A percentile compares a stretch with the other conserved stretches of the same genome.
Evolutionary conservation across 2,329 filamentous ascomycete genomes (phyloP).

Genomic region (Gremmenia infestans): DNA sequence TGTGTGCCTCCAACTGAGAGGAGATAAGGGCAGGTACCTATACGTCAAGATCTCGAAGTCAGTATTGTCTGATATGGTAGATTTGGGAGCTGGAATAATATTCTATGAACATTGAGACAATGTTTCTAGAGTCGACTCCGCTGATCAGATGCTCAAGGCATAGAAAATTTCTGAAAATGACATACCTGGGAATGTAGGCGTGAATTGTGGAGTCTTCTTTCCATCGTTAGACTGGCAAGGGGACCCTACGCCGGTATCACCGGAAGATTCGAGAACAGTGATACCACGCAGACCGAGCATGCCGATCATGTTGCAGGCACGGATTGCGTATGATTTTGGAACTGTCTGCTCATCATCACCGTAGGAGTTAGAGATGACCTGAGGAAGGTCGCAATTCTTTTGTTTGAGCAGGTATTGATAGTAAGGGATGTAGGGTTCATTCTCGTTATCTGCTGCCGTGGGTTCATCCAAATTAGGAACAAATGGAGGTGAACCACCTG

Average conservation of each 20-base stretch:
- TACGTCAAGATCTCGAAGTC: no score
- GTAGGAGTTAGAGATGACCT: slow-evolving; percentile 54
- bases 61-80: no score
- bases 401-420: slow-evolving; percentile 47
- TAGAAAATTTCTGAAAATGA: no score
- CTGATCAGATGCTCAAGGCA: no score
- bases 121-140: no score
- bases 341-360: slow-evolving; percentile 54
- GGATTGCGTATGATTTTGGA: slow-evolving; percentile 45
- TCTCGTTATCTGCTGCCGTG: slow-evolving; percentile 32
- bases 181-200: slow-evolving; percentile 47
- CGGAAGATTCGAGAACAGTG: slow-evolving; percentile 46
- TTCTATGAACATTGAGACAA: no score
- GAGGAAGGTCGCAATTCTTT: slow-evolving; percentile 40
- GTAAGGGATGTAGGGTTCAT: slow-evolving; percentile 55
- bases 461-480: slow-evolving; percentile 37
- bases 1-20: slow-evolving; percentile 25
- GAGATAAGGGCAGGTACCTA: slow-evolving; percentile 35
- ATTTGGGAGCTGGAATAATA: no score
- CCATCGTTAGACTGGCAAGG: slow-evolving; percentile 51
- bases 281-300: slow-evolving; percentile 49
- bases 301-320: slow-evolving; percentile 49
- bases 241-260: slow-evolving; percentile 45
- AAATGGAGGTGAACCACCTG: slow-evolving; percentile 50
- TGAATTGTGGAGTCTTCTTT: slow-evolving; percentile 47